Conservation (phyloP, 2,329 filamentous ascomycete genomes). For the Ceratocystis albifundus region DNA sequence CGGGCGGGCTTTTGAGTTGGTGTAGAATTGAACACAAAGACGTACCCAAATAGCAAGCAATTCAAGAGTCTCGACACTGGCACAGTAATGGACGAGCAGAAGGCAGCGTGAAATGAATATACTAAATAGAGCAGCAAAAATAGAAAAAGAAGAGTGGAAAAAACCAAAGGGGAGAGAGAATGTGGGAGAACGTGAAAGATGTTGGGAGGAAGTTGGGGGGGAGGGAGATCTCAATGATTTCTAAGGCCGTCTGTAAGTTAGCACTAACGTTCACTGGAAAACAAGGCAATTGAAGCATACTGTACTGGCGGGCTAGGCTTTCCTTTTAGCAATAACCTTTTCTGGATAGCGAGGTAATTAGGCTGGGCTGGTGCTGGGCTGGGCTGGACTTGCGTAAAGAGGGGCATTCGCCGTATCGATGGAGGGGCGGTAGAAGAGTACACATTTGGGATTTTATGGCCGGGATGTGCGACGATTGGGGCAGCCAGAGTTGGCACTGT, state of each 20-base stretch:
- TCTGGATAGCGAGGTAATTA: not conserved
- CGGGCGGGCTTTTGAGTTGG: not conserved
- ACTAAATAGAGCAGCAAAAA: not conserved
- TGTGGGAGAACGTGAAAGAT: slow-evolving; percentile 16
- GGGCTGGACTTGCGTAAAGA: not conserved
- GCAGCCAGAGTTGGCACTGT: slow-evolving; percentile 3
- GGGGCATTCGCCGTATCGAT: slow-evolving; percentile 6
- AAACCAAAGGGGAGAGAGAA: not conserved
- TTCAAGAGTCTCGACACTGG: not conserved
- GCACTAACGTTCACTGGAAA: slow-evolving; percentile 3
- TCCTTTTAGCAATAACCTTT: slow-evolving; percentile 3
- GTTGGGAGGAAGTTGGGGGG: slow-evolving; percentile 16
- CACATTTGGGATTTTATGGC: slow-evolving; percentile 1
- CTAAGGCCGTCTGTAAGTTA: slow-evolving; percentile 3
- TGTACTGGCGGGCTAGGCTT: not conserved
- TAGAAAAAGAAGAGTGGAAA: not conserved
- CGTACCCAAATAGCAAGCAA: not conserved
- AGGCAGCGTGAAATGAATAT: not conserved
- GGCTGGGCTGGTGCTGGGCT: not conserved
- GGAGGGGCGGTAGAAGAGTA: slow-evolving; percentile 6
- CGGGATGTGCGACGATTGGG: not conserved
- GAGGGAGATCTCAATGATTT: slow-evolving; percentile 16
- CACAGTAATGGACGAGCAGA: not conserved
- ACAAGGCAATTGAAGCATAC: not conserved
- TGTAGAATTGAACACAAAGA: not conserved